phyloP scores from a whole-genome alignment of 805 yeast genomes.

The Ogataea trehaloabstinens region DNA sequence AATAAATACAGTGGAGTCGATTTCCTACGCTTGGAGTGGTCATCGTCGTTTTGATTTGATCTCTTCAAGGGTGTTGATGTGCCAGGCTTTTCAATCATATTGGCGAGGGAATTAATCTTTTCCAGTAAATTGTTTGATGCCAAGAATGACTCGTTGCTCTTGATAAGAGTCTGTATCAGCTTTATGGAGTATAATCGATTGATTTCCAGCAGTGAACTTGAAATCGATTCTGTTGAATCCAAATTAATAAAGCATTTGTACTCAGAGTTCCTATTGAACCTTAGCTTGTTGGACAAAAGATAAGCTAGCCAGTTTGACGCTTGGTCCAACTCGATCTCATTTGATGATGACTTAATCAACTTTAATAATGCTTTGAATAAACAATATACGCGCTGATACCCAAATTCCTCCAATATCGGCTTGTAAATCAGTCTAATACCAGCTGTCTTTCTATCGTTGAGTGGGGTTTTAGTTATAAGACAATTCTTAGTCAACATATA shows the following conservation, averaged over 20 bases:
- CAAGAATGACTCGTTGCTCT: constrained; percentile 8
- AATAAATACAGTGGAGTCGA: no score
- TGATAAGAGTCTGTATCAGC: constrained; percentile 7
- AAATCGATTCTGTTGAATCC: constrained; percentile 9
- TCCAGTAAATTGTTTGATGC: constrained; percentile 9
- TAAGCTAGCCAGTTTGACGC: constrained; percentile 26
- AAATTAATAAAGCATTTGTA: constrained; percentile 17
- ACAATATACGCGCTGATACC: constrained; percentile 13
- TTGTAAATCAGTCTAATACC: constrained; percentile 32
- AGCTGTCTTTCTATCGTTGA: constrained; percentile 24
- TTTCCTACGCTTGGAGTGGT: no score
- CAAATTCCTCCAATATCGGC: constrained; percentile 24
- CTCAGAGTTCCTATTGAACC: constrained; percentile 22
- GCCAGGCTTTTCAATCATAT: constrained; percentile 22
- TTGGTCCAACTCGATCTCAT: constrained; percentile 11
- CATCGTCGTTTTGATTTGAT: no score
- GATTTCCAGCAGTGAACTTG: constrained; percentile 10
- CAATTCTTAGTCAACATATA: constrained; percentile 32
- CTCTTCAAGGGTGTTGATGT: constrained; percentile 7
- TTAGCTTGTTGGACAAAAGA: constrained; percentile 15
- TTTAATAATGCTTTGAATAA: constrained; percentile 17
- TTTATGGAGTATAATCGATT: constrained; percentile 5
- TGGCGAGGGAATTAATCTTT: constrained; percentile 15
- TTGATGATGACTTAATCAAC: constrained; percentile 5
- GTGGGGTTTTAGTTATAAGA: constrained; percentile 27